A percentile compares a stretch with the other conserved stretches of the same genome.
phyloP scores from a whole-genome alignment of 768 basidiomycete genomes.

The Leccinum olivaceopallidum region DNA sequence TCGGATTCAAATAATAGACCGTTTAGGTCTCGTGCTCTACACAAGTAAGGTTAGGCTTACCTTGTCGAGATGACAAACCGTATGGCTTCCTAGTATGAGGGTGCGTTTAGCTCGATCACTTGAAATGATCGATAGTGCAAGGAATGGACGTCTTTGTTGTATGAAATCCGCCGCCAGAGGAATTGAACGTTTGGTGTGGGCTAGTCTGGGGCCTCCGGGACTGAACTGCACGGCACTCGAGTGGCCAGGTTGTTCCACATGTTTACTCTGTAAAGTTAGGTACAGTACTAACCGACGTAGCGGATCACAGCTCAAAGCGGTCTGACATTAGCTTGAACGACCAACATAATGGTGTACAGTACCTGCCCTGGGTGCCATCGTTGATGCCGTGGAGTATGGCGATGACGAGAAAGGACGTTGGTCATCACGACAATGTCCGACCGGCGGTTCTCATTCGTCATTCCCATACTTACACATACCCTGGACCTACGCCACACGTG shows the following conservation, averaged over 20 bases:
- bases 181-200: neutral
- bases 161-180: neutral
- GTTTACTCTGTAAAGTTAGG: neutral
- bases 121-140: neutral
- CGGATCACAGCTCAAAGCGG: neutral
- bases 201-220: too few relatives aligned
- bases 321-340: neutral
- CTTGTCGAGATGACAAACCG: neutral
- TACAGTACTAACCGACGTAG: neutral
- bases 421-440: slow-evolving; percentile 5
- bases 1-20: neutral
- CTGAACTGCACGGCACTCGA: neutral
- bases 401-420: slow-evolving; percentile 1
- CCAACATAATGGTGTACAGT: neutral
- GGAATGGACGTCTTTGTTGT: neutral
- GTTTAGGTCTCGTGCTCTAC: neutral
- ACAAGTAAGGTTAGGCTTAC: neutral
- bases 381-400: neutral
- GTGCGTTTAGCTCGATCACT: neutral
- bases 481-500: neutral
- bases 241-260: neutral
- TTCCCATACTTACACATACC: neutral
- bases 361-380: neutral
- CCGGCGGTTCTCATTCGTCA: neutral
- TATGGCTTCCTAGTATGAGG: neutral